Percentiles rank a stretch among this genome's conserved stretches.
phyloP scores from a whole-genome alignment of 140 eudicot genomes.

The Bidens hawaiensis region DNA sequence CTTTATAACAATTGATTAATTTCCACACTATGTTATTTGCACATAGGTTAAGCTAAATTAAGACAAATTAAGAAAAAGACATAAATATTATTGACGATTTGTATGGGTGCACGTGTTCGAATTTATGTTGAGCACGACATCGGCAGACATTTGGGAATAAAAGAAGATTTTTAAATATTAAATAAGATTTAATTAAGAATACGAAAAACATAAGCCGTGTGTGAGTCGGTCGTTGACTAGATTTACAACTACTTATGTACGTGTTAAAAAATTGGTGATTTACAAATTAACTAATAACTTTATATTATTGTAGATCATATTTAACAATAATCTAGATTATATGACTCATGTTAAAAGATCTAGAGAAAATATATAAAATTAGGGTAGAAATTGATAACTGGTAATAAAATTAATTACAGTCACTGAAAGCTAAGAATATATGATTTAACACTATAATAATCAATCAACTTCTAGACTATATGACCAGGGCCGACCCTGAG shows the following conservation, averaged over 20 bases:
- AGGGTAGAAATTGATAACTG: too few species aligned
- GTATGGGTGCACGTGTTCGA: constrained; percentile 23
- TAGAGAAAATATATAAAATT: background rate
- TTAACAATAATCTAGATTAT: background rate
- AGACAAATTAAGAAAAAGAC: background rate
- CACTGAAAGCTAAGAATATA: too few species aligned
- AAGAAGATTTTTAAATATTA: background rate
- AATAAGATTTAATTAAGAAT: background rate
- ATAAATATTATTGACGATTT: background rate
- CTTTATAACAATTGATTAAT: too few species aligned
- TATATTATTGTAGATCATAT: background rate
- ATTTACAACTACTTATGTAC: background rate
- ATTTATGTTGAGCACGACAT: constrained; percentile 26
- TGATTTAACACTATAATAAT: too few species aligned
- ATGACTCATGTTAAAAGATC: background rate
- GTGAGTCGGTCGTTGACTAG: constrained; percentile 25
- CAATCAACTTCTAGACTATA: too few species aligned
- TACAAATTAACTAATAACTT: background rate
- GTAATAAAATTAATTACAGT: too few species aligned
- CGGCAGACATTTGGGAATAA: constrained; percentile 25
- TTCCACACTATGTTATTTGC: too few species aligned
- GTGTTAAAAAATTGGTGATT: constrained; percentile 14
- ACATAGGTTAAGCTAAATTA: background rate
- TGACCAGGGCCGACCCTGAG: too few species aligned
- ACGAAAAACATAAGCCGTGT: constrained; percentile 12